These are phyloP conservation scores for Yueomyces sp. DNA, from an alignment of 805 yeast genomes.

Conservation along the genomic window DNA sequence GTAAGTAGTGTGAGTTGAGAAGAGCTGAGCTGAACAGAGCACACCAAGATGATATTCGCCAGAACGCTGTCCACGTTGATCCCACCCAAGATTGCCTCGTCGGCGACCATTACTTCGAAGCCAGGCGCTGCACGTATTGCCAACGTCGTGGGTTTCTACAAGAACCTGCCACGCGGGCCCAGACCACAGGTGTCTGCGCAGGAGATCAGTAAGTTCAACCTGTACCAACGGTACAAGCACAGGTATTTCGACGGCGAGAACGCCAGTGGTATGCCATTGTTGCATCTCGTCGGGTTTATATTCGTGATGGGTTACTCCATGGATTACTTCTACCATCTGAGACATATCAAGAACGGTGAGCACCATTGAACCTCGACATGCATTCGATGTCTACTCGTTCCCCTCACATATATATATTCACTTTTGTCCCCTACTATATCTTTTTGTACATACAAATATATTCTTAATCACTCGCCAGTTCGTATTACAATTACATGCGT, in stretches of 20 bases:
- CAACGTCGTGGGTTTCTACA: slow-evolving; percentile 89
- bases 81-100: slow-evolving; percentile 98
- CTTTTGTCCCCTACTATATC: too few relatives aligned
- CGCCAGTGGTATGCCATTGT: slow-evolving; percentile 70
- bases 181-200: slow-evolving; percentile 52
- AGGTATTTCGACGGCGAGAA: slow-evolving; percentile 76
- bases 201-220: slow-evolving; percentile 35
- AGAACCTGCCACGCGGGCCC: slow-evolving; percentile 87
- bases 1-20: too few relatives aligned
- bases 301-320: slow-evolving; percentile 72
- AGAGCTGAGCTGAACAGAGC: too few relatives aligned
- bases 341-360: slow-evolving; percentile 40
- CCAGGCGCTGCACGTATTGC: slow-evolving; percentile 96
- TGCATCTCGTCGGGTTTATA: slow-evolving; percentile 61
- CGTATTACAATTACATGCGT: too few relatives aligned
- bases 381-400: background rate
- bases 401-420: background rate
- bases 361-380: background rate
- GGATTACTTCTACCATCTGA: slow-evolving; percentile 86
- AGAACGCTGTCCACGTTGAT: slow-evolving; percentile 65
- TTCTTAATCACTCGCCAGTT: too few relatives aligned
- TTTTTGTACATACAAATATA: background rate
- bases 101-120: slow-evolving; percentile 86
- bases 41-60: background rate
- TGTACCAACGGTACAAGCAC: slow-evolving; percentile 68